These are phyloP conservation scores for Persicaria maculosa DNA, from an alignment of 148 eudicot species.

Conservation along the genomic window DNA sequence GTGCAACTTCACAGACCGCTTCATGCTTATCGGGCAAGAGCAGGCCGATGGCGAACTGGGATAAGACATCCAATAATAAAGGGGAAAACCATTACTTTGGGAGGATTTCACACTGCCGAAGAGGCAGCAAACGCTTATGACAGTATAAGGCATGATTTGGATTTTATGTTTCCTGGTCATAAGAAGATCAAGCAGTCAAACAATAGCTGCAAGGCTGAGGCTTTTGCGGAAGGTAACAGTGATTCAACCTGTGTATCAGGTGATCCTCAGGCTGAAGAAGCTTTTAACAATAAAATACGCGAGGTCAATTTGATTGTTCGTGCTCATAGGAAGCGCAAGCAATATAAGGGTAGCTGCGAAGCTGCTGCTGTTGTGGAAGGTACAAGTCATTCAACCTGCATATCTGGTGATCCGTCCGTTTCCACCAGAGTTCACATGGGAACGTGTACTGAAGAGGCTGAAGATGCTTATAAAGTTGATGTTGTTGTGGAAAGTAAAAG, in stretches of 20 bases:
- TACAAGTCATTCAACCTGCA: not conserved
- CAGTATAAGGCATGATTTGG: not conserved
- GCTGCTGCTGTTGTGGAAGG: not conserved
- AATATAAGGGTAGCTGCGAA: not conserved
- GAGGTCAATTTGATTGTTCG: no score
- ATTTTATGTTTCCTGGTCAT: no score
- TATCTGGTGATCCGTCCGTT: not conserved
- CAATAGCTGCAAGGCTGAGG: not conserved
- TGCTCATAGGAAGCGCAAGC: not conserved
- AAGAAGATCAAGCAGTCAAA: not conserved
- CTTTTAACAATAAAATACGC: not conserved
- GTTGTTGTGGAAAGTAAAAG: not conserved
- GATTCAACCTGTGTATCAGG: not conserved
- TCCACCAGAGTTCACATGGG: no score
- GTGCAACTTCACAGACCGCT: no score
- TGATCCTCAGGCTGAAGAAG: not conserved
- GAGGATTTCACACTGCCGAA: not conserved
- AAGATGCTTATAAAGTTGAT: not conserved
- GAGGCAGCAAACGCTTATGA: not conserved
- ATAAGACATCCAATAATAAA: no score
- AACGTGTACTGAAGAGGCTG: not conserved
- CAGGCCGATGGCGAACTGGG: no score
- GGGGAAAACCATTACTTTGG: no score
- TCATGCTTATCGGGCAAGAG: no score
- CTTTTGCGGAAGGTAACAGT: not conserved